Conservation (phyloP, 306 rosid genomes). For the Vigna radiata region DNA sequence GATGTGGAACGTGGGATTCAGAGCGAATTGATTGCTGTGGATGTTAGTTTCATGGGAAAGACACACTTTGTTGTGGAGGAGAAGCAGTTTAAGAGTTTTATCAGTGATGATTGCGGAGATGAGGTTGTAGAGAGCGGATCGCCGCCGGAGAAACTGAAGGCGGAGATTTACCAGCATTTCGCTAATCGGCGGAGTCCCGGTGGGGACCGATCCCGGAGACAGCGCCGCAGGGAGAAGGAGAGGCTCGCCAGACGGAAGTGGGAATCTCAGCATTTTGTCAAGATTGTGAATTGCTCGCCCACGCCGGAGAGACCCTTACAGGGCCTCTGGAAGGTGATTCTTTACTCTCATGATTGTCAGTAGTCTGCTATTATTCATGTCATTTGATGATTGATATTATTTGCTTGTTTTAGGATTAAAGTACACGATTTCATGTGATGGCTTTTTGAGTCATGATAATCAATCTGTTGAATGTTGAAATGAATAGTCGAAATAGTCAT, state of each 20-base stretch:
- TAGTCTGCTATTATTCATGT: neutral
- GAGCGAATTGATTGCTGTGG: slow-evolving; percentile 63
- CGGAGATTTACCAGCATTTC: slow-evolving; percentile 84
- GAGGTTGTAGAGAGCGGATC: slow-evolving; percentile 69
- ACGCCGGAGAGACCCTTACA: slow-evolving; percentile 81
- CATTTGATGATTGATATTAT: slow-evolving; percentile 27
- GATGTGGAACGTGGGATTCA: slow-evolving; percentile 35
- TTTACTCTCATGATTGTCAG: neutral
- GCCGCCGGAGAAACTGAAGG: slow-evolving; percentile 66
- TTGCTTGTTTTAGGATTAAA: neutral
- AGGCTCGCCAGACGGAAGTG: slow-evolving; percentile 71
- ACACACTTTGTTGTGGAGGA: slow-evolving; percentile 86
- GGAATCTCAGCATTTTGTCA: slow-evolving; percentile 96
- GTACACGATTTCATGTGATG: neutral
- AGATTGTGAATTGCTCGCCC: slow-evolving; percentile 83
- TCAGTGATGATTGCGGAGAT: slow-evolving; percentile 51
- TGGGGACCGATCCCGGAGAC: slow-evolving; percentile 75
- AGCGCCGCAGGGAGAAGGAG: slow-evolving; percentile 79
- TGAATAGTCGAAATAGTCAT: neutral
- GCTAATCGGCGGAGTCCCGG: slow-evolving; percentile 89
- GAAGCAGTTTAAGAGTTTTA: slow-evolving; percentile 57
- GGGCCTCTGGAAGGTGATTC: slow-evolving; percentile 95
- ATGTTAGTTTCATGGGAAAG: slow-evolving; percentile 76
- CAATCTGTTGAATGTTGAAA: slow-evolving; percentile 11
- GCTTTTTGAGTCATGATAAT: slow-evolving; percentile 21